Evolutionary conservation across 2,329 filamentous ascomycete species (phyloP).

Genomic region (Arthrobotrys pseudoclavata): DNA sequence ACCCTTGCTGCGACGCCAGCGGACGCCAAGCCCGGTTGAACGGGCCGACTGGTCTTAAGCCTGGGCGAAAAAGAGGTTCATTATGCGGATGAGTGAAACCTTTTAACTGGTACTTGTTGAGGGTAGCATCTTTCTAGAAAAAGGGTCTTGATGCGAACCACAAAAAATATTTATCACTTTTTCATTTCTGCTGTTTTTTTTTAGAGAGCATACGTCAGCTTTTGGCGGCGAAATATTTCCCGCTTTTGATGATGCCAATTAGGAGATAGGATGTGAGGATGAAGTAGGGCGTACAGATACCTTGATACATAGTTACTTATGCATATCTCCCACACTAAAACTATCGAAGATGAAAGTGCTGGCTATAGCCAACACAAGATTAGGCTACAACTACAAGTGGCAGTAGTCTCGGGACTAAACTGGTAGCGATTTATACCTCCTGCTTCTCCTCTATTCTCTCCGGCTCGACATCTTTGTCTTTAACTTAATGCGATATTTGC

Average conservation of each 20-base stretch:
- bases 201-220: background rate
- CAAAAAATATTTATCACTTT: background rate
- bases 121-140: background rate
- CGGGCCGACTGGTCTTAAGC: constrained; percentile 14
- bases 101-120: background rate
- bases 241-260: background rate
- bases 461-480: background rate
- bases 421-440: background rate
- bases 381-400: too few relatives aligned
- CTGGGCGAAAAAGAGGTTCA: background rate
- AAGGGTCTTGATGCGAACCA: background rate
- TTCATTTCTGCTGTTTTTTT: background rate
- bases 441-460: background rate
- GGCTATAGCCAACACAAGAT: background rate
- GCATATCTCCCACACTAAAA: background rate
- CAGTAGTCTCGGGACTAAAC: too few relatives aligned
- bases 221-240: constrained; percentile 12
- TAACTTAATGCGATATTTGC: constrained; percentile 14
- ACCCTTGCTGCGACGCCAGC: constrained; percentile 8
- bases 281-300: background rate
- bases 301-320: background rate
- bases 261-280: background rate
- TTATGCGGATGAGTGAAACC: constrained; percentile 11
- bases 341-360: background rate
- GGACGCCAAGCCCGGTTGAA: constrained; percentile 21